phyloP scores from a whole-genome alignment of 306 rosid genomes.

The Medicago lupulina region DNA sequence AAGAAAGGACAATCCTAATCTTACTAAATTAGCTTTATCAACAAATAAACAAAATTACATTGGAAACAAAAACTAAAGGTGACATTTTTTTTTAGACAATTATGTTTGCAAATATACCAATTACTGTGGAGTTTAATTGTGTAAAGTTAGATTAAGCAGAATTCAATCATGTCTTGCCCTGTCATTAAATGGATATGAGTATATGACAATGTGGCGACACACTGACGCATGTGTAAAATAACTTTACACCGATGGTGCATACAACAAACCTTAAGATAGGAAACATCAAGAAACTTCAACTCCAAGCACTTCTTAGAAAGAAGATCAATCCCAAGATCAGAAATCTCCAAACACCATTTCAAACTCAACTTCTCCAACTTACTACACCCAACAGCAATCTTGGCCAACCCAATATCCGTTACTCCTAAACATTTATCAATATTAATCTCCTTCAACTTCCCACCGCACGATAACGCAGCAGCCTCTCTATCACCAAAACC shows the following conservation, averaged over 20 bases:
- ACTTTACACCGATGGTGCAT: too few relatives aligned
- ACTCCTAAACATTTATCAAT: slow-evolving; percentile 66
- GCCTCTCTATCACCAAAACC: slow-evolving; percentile 66
- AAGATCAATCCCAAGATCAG: slow-evolving; percentile 70
- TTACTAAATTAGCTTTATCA: neutral
- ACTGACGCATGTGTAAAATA: too few relatives aligned
- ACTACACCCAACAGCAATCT: slow-evolving; percentile 60
- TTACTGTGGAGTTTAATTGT: too few relatives aligned
- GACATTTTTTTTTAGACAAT: too few relatives aligned
- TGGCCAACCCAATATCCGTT: slow-evolving; percentile 70
- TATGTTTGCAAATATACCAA: too few relatives aligned
- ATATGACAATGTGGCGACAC: too few relatives aligned
- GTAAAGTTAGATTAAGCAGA: too few relatives aligned
- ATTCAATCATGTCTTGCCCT: too few relatives aligned
- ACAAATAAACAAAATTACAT: too few relatives aligned
- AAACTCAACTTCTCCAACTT: slow-evolving; percentile 58
- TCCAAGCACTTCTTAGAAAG: slow-evolving; percentile 64
- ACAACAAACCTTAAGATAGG: slow-evolving; percentile 62
- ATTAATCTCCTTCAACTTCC: slow-evolving; percentile 57
- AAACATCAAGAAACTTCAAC: slow-evolving; percentile 64
- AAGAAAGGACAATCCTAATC: neutral
- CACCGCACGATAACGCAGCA: slow-evolving; percentile 55
- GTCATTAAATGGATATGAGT: too few relatives aligned
- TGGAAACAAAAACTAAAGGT: too few relatives aligned
- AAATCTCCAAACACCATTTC: slow-evolving; percentile 76